These are phyloP conservation scores for Cucurbita argyrosperma DNA, from an alignment of 306 rosid genomes.

Conservation along the genomic window DNA sequence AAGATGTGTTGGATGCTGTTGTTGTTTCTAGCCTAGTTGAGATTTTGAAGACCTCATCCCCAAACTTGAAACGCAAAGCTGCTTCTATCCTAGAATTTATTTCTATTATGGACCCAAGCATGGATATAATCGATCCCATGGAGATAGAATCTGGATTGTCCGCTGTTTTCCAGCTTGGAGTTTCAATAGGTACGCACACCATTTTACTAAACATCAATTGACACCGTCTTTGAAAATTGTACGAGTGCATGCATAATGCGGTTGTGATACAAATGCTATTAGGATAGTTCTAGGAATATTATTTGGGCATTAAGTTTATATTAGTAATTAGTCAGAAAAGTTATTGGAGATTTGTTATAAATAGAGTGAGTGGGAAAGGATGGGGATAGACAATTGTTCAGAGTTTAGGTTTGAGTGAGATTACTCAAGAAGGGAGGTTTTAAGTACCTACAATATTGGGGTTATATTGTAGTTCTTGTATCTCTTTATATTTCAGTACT, in stretches of 20 bases:
- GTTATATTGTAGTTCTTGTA: too few species aligned
- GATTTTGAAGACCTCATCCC: constrained; percentile 50
- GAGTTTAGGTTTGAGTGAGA: too few species aligned
- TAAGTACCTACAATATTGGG: too few species aligned
- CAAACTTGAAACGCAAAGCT: constrained; percentile 61
- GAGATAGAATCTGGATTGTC: constrained; percentile 56
- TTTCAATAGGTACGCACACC: constrained; percentile 36
- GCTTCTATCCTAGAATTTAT: constrained; percentile 63
- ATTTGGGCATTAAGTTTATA: not conserved
- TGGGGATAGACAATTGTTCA: too few species aligned
- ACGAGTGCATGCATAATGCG: not conserved
- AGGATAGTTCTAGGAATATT: not conserved
- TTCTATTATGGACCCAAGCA: constrained; percentile 44
- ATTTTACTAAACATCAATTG: not conserved
- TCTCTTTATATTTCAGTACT: too few species aligned
- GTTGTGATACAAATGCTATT: not conserved
- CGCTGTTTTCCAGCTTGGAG: constrained; percentile 47
- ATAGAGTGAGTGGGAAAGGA: not conserved
- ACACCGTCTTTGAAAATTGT: not conserved
- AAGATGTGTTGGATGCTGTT: constrained; percentile 35
- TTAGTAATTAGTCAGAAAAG: not conserved
- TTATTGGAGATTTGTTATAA: not conserved
- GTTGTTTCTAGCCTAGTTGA: constrained; percentile 44
- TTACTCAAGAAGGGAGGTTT: too few species aligned
- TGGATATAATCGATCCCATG: constrained; percentile 21